Base-by-base conservation (phyloP, 345 rosid genomes). In the Euclidium syriacum region DNA sequence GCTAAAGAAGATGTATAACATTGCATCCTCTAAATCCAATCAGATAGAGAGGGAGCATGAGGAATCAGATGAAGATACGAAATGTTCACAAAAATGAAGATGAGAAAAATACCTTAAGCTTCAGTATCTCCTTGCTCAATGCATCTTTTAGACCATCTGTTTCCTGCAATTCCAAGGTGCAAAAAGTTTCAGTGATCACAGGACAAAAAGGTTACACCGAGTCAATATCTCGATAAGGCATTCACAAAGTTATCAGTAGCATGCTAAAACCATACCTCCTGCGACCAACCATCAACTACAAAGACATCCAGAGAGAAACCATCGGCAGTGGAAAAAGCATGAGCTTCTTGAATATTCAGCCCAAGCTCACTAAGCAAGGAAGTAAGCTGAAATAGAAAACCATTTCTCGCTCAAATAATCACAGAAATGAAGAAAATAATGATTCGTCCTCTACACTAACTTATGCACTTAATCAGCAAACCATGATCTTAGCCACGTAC, bases 241-340 rank as follows among this genome's bases (percentile, higher is more conserved):
- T 57, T 57, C 43, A 30, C 50, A 30, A 29, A 24, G 55, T 44
- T 18, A 25, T 29, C 43, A 53, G 38, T 26, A 56, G 17, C 32
- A 25, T 24, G 26, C 60, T 32, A 67, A 35, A 40, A 65, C 41
- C 55, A 22, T 81, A 90, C 96, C 96, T 90, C 96, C 66, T 76
- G 77, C 4, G 77, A 83, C 97, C 96, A 94, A 60, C 99, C 97
- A 75, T 87, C 92, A 78, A 94, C 97, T 34, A 94, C 95, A 80
- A 94, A 90, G 57, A 90, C 91, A 64, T 87, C 99, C 38, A 87
- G 70, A 44, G 97, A 94, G 80, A 77, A 94, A 48, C 99, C 99
- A 80, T 94, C 97, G 14, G 38, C 85, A 19, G 96, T 94, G 27
- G 97, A 90, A 77, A 94, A 90, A 15, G 90, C 99, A 79, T 87